A percentile compares a stretch with the other conserved stretches of the same genome.
Evolutionary conservation across 129 eudicot species (phyloP).

Genomic region (Flaveria trinervia): DNA sequence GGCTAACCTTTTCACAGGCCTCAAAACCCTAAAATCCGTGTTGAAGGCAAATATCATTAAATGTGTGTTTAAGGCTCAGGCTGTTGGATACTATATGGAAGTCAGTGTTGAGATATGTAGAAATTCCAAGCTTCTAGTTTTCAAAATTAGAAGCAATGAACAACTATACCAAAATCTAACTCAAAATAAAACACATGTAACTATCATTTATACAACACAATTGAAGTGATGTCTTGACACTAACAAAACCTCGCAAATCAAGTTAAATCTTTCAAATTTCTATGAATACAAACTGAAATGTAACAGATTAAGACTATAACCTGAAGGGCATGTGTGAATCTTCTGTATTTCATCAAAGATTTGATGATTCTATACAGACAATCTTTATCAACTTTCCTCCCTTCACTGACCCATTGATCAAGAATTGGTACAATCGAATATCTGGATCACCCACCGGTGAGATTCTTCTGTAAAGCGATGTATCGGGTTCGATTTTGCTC

Average conservation of each 20-base stretch:
- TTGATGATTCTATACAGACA: slow-evolving; percentile 37
- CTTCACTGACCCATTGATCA: slow-evolving; percentile 65
- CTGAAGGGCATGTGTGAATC: slow-evolving; percentile 71
- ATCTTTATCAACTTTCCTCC: slow-evolving; percentile 29
- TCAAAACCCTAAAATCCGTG: not conserved
- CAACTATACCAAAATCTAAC: not conserved
- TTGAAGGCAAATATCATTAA: not conserved
- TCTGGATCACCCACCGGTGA: slow-evolving; percentile 60
- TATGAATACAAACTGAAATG: not conserved
- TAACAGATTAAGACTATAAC: slow-evolving; percentile 26
- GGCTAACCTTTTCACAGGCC: not conserved
- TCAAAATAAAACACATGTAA: not conserved
- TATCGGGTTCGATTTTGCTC: not conserved
- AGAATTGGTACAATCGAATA: slow-evolving; percentile 50
- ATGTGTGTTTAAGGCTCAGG: not conserved
- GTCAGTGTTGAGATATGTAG: not conserved
- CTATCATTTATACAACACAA: not conserved
- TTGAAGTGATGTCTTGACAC: not conserved
- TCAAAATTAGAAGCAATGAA: not conserved
- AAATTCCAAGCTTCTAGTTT: not conserved
- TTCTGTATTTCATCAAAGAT: slow-evolving; percentile 32
- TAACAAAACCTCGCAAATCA: not conserved
- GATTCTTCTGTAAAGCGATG: slow-evolving; percentile 49
- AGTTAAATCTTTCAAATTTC: not conserved
- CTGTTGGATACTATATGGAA: not conserved